Base-by-base conservation (phyloP, 306 rosid species). In the Cucurbita pepo region DNA sequence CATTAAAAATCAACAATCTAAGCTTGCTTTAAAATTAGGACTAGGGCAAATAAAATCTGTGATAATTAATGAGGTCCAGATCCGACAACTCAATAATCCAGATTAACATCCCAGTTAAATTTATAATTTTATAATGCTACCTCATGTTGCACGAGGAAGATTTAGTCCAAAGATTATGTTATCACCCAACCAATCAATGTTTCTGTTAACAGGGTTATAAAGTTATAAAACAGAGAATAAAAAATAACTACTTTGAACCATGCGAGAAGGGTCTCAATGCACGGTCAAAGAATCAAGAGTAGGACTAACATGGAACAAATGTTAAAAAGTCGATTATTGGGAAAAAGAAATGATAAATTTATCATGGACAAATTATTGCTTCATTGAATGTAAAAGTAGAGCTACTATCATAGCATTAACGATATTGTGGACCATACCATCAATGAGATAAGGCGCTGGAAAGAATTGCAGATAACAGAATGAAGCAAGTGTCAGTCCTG, bases 401-500 rank as follows among this genome's bases (percentile, higher is more conserved):
- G 48, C 56, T 12, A 22, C 57, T 69, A 4, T 30, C 51, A 64
- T 25, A 37, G 70, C 54, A 77, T 30, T 18, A 66, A 52, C 21
- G 81, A 61, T 69, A 43, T 30, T 50, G 72, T 67, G 63, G 65
- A 51, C 47, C 87, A 79, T 90, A 94, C 98, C 97, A 56, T 89
- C 89, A 7, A 56, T 40, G 56, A 89, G 92, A 78, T 90, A 86
- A 34, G 98, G 98, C 38, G 89, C 90, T 74, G 98, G 97, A 84
- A 89, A 94, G 91, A 94, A 94, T 79, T 94, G 98, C 25, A 94
- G 81, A 87, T 94, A 94, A 75, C 97, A 90, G 83, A 89, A 81
- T 66, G 97, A 94, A 81, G 96, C 80, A 65, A 90, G 16, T 6
- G 78, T 75, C 37, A 79, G 54, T 59, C 98, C 98, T 94, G 96